phyloP scores from a whole-genome alignment of 2,329 filamentous ascomycete genomes.

The Apiospora marii region DNA sequence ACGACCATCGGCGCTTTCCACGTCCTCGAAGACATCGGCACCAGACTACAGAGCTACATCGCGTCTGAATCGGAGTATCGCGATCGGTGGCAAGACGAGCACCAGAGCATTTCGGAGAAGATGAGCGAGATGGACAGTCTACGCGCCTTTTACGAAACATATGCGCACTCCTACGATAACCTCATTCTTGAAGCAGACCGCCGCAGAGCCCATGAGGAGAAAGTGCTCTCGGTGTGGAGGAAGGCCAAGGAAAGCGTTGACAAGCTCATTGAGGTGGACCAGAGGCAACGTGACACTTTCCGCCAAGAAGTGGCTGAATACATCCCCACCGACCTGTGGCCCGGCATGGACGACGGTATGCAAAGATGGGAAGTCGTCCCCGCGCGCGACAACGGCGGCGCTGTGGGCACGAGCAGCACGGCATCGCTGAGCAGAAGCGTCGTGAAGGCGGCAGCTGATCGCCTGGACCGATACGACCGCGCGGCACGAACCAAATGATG shows the following conservation, averaged over 20 bases:
- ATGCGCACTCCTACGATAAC: conserved; percentile 83
- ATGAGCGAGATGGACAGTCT: conserved; percentile 81
- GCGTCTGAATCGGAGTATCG: conserved; percentile 70
- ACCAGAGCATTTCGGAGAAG: conserved; percentile 70
- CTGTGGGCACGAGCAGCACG: conserved; percentile 33
- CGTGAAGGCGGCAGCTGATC: conserved; percentile 39
- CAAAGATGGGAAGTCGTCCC: conserved; percentile 59
- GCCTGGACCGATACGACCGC: conserved; percentile 28
- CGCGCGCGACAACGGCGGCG: conserved; percentile 41
- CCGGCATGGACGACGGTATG: conserved; percentile 70
- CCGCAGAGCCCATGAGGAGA: conserved; percentile 74
- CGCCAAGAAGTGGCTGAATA: conserved; percentile 84
- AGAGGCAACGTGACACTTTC: conserved; percentile 78
- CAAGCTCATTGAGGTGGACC: conserved; percentile 76
- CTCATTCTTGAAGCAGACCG: conserved; percentile 85
- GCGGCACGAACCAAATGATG: conserved; percentile 1
- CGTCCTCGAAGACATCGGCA: conserved; percentile 72
- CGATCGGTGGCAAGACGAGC: conserved; percentile 77
- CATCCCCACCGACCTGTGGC: conserved; percentile 88
- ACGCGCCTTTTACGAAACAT: conserved; percentile 85
- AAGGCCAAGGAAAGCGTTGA: conserved; percentile 82
- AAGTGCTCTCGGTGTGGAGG: conserved; percentile 76
- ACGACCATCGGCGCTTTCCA: conserved; percentile 69
- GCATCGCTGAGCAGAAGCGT: conserved; percentile 41
- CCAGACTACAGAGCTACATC: conserved; percentile 70